Conservation (phyloP, 139 green algal genomes). For the Zygnema circumcarinatum region DNA sequence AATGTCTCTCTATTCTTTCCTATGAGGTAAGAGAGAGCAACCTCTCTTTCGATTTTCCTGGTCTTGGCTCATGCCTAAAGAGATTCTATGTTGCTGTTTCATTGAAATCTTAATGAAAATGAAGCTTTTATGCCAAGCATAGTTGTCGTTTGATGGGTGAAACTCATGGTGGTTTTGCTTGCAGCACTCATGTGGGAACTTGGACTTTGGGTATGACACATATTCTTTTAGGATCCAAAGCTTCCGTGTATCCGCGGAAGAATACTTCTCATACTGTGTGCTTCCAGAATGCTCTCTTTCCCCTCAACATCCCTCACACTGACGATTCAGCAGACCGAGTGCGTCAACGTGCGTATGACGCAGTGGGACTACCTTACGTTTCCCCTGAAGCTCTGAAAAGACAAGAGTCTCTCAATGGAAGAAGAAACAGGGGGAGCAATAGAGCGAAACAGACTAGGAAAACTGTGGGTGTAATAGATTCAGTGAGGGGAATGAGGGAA, state of each 20-base stretch:
- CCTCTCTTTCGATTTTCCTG: not conserved
- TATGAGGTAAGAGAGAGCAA: not conserved
- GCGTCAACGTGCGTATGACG: not conserved
- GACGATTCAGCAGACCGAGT: conserved; percentile 21
- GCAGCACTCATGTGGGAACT: not conserved
- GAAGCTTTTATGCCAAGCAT: not conserved
- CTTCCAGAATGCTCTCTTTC: conserved; percentile 49
- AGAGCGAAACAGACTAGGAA: too few species aligned
- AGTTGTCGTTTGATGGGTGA: not conserved
- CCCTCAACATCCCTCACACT: conserved; percentile 41
- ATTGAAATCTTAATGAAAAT: too few species aligned
- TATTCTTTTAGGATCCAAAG: not conserved
- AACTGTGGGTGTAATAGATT: not conserved
- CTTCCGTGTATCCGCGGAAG: not conserved
- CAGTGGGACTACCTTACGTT: not conserved
- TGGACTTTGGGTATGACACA: conserved; percentile 11
- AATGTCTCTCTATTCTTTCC: conserved; percentile 8
- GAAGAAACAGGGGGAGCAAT: too few species aligned
- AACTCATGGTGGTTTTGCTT: not conserved
- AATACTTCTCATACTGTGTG: conserved; percentile 1
- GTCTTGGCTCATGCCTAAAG: too few species aligned
- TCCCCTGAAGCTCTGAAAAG: too few species aligned
- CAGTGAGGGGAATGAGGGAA: not conserved
- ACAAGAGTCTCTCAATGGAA: too few species aligned
- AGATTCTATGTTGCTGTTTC: not conserved